phyloP scores from a whole-genome alignment of 768 basidiomycete species.

The Russula sp. region DNA sequence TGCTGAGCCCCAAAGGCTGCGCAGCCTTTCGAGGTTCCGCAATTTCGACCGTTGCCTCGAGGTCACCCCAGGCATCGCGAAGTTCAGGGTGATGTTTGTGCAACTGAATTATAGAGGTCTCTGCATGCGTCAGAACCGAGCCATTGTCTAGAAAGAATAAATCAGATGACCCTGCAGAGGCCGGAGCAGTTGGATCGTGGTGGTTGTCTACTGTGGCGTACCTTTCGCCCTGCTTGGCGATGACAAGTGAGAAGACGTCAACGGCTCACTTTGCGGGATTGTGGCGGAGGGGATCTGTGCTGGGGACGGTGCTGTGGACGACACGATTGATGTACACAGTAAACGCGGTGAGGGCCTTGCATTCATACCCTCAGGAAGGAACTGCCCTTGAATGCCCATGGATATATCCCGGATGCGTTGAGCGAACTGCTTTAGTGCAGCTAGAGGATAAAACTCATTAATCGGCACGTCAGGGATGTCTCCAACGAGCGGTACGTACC shows the following conservation, averaged over 20 bases:
- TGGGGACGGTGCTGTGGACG: constrained; percentile 16
- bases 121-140: constrained; percentile 42
- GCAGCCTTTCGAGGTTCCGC: constrained; percentile 60
- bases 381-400: constrained; percentile 14
- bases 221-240: constrained; percentile 20
- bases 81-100: constrained; percentile 74
- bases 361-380: constrained; percentile 13
- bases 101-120: constrained; percentile 58
- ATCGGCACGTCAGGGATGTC: not conserved
- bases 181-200: constrained; percentile 17
- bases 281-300: constrained; percentile 34
- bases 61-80: constrained; percentile 78
- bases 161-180: constrained; percentile 9
- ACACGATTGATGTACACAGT: constrained; percentile 13
- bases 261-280: constrained; percentile 26
- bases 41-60: constrained; percentile 55
- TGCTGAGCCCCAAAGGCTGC: constrained; percentile 76
- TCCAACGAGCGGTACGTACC: constrained; percentile 41
- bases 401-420: constrained; percentile 31
- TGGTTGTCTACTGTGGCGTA: constrained; percentile 19
- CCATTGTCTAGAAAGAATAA: constrained; percentile 7
- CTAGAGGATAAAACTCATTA: constrained; percentile 24
- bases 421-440: constrained; percentile 37
- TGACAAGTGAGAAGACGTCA: constrained; percentile 7
- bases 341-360: constrained; percentile 17